These are phyloP conservation scores for Trametes hirsuta DNA, from an alignment of 1,284 basidiomycete species.

Conservation along the genomic window DNA sequence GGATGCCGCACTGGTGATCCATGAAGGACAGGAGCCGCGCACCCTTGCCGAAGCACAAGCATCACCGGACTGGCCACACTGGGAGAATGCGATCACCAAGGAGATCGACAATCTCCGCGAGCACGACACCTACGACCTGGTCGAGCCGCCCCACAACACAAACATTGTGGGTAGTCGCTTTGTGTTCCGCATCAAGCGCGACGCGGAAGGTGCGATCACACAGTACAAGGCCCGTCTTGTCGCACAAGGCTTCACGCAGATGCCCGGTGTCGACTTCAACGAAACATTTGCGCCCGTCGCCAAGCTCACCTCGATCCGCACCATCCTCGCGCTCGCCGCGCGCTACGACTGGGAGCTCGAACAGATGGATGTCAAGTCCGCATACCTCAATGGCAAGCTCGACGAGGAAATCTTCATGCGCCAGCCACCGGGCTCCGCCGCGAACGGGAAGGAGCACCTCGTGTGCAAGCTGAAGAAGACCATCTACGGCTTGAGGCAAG, in stretches of 20 bases:
- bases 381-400: constrained; percentile 42
- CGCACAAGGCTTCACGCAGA: constrained; percentile 42
- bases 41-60: not conserved
- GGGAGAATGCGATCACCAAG: not conserved
- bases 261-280: constrained; percentile 39
- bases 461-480: constrained; percentile 12
- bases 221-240: constrained; percentile 41
- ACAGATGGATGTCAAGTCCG: constrained; percentile 44
- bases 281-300: constrained; percentile 35
- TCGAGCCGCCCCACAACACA: not conserved
- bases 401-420: constrained; percentile 33
- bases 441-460: not conserved
- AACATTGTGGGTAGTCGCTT: constrained; percentile 21
- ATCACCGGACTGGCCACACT: constrained; percentile 1
- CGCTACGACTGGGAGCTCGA: constrained; percentile 33
- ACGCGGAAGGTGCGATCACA: constrained; percentile 28
- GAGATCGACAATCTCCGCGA: not conserved
- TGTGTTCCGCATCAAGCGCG: constrained; percentile 35
- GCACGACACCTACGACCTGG: not conserved
- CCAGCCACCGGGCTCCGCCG: constrained; percentile 32
- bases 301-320: constrained; percentile 25
- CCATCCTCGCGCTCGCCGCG: constrained; percentile 31
- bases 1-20: not conserved
- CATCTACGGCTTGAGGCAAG: constrained; percentile 29
- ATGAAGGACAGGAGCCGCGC: not conserved